phyloP scores from a whole-genome alignment of 805 yeast species.

The Metschnikowia anglica region DNA sequence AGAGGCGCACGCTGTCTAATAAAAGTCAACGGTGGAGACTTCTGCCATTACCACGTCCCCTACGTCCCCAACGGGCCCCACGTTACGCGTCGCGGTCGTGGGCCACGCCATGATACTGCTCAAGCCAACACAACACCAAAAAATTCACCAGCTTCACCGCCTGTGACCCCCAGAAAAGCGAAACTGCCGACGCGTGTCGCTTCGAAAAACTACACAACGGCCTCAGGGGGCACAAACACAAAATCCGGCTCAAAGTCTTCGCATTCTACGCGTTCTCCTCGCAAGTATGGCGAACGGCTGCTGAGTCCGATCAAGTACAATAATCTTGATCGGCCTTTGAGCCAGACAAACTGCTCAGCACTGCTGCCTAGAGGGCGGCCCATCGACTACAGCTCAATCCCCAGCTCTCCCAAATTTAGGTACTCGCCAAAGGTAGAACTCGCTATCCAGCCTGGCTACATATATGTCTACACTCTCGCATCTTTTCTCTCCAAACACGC shows the following conservation, averaged over 20 bases:
- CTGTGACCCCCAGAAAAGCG: conserved; percentile 2
- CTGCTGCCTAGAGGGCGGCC: not conserved
- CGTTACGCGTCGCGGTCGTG: conserved; percentile 4
- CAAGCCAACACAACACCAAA: not conserved
- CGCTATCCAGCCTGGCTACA: conserved; percentile 35
- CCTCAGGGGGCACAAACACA: not conserved
- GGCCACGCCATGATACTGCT: not conserved
- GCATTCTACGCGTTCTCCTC: not conserved
- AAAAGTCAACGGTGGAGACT: conserved; percentile 13
- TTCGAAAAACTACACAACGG: conserved; percentile 9
- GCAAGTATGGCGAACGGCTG: not conserved
- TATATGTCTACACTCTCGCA: conserved; percentile 50
- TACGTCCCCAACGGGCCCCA: conserved; percentile 7
- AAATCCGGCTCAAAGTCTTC: not conserved
- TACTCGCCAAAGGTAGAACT: conserved; percentile 11
- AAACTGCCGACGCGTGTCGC: conserved; percentile 1
- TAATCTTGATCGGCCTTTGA: conserved; percentile 7
- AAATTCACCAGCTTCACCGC: not conserved
- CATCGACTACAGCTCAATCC: conserved; percentile 6
- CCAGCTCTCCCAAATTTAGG: conserved; percentile 9
- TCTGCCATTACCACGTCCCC: conserved; percentile 18
- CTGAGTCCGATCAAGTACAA: conserved; percentile 8
- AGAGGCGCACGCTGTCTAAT: conserved; percentile 18
- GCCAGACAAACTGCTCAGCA: not conserved
- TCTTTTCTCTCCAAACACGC: conserved; percentile 34